Evolutionary conservation across 306 rosid species (phyloP), one percentile per base, ranked within the genome.

Genomic region (Luffa acutangula): DNA sequence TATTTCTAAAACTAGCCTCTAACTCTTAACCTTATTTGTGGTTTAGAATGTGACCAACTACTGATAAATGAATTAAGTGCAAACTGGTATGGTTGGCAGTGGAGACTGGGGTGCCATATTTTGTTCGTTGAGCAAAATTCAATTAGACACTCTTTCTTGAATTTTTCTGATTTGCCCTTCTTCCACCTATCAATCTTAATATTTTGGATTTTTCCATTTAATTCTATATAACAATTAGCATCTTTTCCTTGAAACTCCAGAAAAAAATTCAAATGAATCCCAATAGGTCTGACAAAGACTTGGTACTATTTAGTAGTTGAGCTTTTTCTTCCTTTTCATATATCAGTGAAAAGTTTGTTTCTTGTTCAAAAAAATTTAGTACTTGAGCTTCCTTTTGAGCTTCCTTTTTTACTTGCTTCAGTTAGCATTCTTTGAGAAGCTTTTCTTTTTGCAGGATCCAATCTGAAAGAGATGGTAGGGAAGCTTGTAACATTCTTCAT

Each of bases 401-500:
- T 5, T 21, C 58, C 59, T 6, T 72, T 42, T 25, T 48, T 74
- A 39, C 45, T 31, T 74, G 46, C 49, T 66, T 74, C 57, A 25
- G 42, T 45, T 60, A 43, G 33, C 67, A 17, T 78, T 74, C 42
- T 78, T 74, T 79, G 15, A 83, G 13, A 78, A 8, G 64, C 75
- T 34, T 52, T 75, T 41, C 64, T 39, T 88, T 66, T 87, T 14
- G 49, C 91, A 93, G 97, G 83, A 91, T 93, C 80, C 88, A 78
- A 70, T 85, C 94, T 46, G 97, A 93, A 86, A 83, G n/a, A 36
- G 96, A 91, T 88, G 96, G 97, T 15, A 85, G 88, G 66, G 80
- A 88, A 78, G 97, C 96, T 82, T 93, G 97, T 82, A 93, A 86
- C 85, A 81, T 82, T 80, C 91, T 93, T 86, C 97, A 93, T 79